phyloP scores from a whole-genome alignment of 2,329 filamentous ascomycete species.

The Colletotrichum lindemuthianum region DNA sequence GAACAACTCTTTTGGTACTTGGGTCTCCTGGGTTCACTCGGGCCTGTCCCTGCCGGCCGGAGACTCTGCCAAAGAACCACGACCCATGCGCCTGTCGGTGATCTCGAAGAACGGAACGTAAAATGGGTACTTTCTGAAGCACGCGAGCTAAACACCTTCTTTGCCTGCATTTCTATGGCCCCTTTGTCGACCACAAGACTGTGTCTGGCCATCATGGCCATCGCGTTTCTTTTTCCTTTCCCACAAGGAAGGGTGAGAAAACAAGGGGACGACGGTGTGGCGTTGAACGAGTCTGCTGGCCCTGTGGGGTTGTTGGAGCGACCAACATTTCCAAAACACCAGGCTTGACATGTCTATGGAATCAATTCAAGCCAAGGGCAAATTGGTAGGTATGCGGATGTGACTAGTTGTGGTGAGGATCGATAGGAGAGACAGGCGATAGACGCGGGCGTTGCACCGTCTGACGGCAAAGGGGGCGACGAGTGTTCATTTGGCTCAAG shows the following conservation, averaged over 20 bases:
- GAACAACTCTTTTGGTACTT: slow-evolving; percentile 31
- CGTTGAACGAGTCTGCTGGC: slow-evolving; percentile 21
- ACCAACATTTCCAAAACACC: slow-evolving; percentile 23
- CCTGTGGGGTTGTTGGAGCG: slow-evolving; percentile 23
- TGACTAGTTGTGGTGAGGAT: slow-evolving; percentile 10
- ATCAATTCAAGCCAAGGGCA: slow-evolving; percentile 12
- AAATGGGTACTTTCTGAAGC: slow-evolving; percentile 30
- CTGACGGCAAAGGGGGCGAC: slow-evolving; percentile 2
- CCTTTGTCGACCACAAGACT: no score
- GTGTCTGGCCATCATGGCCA: no score
- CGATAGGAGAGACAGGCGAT: slow-evolving; percentile 23
- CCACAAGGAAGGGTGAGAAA: not conserved
- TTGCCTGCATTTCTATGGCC: slow-evolving; percentile 14
- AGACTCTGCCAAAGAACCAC: slow-evolving; percentile 23
- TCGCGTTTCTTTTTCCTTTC: no score
- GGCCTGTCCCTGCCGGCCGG: slow-evolving; percentile 33
- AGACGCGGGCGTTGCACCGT: slow-evolving; percentile 12
- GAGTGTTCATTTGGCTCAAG: no score
- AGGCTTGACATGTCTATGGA: slow-evolving; percentile 6
- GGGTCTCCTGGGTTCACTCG: slow-evolving; percentile 23
- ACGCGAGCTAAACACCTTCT: slow-evolving; percentile 23
- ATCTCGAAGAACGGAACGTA: slow-evolving; percentile 35
- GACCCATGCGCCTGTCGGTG: slow-evolving; percentile 35
- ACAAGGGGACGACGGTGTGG: slow-evolving; percentile 20
- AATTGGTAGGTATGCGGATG: slow-evolving; percentile 1